These are phyloP conservation scores for Saraca asoca DNA, from an alignment of 331 rosid species.

Conservation along the genomic window DNA sequence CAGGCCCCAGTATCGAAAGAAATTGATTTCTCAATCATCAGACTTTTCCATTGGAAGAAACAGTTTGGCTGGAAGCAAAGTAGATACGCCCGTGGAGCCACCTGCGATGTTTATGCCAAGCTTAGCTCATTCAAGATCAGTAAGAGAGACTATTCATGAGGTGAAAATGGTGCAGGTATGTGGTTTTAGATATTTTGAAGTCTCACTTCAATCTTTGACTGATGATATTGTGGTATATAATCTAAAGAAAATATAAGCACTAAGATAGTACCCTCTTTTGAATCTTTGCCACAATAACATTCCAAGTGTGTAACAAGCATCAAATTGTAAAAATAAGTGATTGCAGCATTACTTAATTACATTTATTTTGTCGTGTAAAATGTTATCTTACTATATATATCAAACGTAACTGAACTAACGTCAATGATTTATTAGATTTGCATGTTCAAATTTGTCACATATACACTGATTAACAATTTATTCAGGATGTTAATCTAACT, in stretches of 20 bases:
- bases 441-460: too few relatives aligned
- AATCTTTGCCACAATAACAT: too few relatives aligned
- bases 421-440: too few relatives aligned
- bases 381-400: too few relatives aligned
- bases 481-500: not conserved
- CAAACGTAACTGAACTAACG: too few relatives aligned
- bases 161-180: slow-evolving; percentile 86
- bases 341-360: too few relatives aligned
- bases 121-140: slow-evolving; percentile 65
- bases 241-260: too few relatives aligned
- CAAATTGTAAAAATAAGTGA: too few relatives aligned
- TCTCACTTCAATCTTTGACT: not conserved
- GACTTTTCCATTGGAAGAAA: slow-evolving; percentile 55
- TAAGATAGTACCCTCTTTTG: too few relatives aligned
- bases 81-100: slow-evolving; percentile 52
- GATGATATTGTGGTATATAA: not conserved
- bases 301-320: too few relatives aligned
- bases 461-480: too few relatives aligned
- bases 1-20: slow-evolving; percentile 90
- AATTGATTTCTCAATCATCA: slow-evolving; percentile 45
- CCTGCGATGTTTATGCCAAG: slow-evolving; percentile 80
- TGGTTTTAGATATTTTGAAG: slow-evolving; percentile 4
- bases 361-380: too few relatives aligned
- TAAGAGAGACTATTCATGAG: slow-evolving; percentile 75
- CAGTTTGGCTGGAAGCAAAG: slow-evolving; percentile 38